Conservation (phyloP, 169 alveolate genomes). For the Babesia sp. region DNA sequence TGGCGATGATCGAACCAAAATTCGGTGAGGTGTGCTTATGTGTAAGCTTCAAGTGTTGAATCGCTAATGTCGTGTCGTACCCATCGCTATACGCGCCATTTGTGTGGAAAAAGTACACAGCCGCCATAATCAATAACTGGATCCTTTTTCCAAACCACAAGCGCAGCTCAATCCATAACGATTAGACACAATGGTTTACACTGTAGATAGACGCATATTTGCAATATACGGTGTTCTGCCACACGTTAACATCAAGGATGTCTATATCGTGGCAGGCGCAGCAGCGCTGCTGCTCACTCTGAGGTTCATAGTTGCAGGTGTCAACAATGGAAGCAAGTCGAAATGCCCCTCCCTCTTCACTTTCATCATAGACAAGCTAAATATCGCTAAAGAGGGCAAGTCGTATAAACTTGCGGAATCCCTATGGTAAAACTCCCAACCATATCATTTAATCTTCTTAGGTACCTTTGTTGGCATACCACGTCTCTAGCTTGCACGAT, state of each 20-base stretch:
- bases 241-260: conserved; percentile 1
- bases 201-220: neutral
- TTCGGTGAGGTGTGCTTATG: too few relatives aligned
- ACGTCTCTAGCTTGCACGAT: conserved; percentile 35
- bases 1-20: too few relatives aligned
- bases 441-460: neutral
- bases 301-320: conserved; percentile 6
- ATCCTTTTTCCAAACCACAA: too few relatives aligned
- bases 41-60: too few relatives aligned
- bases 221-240: neutral
- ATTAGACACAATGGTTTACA: neutral
- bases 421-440: conserved; percentile 23
- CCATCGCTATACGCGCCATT: too few relatives aligned
- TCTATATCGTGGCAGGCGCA: neutral
- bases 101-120: too few relatives aligned
- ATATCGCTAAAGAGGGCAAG: conserved; percentile 32
- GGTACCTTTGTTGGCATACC: conserved; percentile 63
- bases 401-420: conserved; percentile 51
- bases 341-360: neutral
- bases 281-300: neutral
- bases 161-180: too few relatives aligned
- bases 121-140: too few relatives aligned
- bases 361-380: conserved; percentile 8
- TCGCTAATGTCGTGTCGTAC: too few relatives aligned
- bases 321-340: neutral